These are phyloP conservation scores for Acanthamoeba triangularis DNA, from an alignment of 208 protist species.

Conservation along the genomic window DNA sequence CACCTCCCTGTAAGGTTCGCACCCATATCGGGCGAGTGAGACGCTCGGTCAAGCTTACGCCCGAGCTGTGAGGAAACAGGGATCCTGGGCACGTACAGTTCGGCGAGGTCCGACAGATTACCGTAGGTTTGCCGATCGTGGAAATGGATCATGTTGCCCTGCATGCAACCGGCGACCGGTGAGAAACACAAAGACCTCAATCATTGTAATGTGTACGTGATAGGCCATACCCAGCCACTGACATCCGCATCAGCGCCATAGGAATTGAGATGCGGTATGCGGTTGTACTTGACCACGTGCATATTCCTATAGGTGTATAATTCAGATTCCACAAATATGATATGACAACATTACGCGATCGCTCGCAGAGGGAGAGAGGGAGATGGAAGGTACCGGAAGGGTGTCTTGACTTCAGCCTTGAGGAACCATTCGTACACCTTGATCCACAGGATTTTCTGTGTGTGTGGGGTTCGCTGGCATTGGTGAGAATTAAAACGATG, in stretches of 20 bases:
- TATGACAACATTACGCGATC: no score
- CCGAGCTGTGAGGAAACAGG: neutral
- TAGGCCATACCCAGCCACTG: constrained; percentile 48
- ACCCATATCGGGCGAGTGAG: neutral
- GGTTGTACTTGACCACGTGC: constrained; percentile 49
- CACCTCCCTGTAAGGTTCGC: neutral
- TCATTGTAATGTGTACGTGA: no score
- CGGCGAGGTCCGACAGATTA: neutral
- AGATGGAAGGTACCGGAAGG: neutral
- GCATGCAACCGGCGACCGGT: neutral
- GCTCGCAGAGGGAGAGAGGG: no score
- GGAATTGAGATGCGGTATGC: constrained; percentile 19
- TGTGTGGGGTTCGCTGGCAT: neutral
- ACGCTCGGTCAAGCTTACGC: neutral
- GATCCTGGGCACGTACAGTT: neutral
- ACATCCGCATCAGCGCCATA: constrained; percentile 21
- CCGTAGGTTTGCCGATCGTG: neutral
- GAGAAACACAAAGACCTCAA: no score
- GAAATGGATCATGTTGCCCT: neutral
- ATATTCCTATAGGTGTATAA: no score
- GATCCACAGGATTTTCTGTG: constrained; percentile 54
- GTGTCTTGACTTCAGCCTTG: neutral
- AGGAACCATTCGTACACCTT: neutral
- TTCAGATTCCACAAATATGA: no score
- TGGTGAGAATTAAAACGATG: no score